Conservation (phyloP, 176 grass and related monocot genomes). For the Cymbopogon citratus region DNA sequence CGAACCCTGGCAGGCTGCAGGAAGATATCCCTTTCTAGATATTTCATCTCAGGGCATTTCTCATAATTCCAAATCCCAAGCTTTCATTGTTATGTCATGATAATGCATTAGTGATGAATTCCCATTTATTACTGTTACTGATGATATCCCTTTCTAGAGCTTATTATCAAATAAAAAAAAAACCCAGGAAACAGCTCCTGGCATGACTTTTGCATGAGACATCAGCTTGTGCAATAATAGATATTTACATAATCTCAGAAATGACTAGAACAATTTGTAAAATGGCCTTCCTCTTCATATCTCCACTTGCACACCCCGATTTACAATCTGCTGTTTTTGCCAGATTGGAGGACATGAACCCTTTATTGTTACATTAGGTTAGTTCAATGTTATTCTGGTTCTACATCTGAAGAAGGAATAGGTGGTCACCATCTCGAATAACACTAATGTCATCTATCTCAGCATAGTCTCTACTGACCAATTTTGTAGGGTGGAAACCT, state of each 20-base stretch:
- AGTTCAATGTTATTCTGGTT: neutral
- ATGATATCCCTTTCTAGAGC: neutral
- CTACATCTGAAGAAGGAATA: constrained; percentile 63
- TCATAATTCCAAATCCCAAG: neutral
- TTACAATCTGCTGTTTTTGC: constrained; percentile 12
- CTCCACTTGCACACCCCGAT: neutral
- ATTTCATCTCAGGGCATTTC: neutral
- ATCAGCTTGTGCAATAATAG: constrained; percentile 7
- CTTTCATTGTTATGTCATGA: neutral
- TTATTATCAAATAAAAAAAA: constrained; percentile 4
- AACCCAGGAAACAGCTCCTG: neutral
- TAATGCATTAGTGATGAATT: neutral
- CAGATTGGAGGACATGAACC: constrained; percentile 5
- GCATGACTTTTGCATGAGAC: constrained; percentile 4
- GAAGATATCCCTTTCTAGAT: neutral
- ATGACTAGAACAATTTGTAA: constrained; percentile 11
- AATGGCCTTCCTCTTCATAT: constrained; percentile 14
- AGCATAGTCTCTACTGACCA: constrained; percentile 66
- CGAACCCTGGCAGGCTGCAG: neutral
- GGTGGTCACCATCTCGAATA: constrained; percentile 80
- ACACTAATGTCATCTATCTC: constrained; percentile 88
- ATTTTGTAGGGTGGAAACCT: constrained; percentile 50
- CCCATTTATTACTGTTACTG: neutral
- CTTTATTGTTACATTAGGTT: constrained; percentile 13
- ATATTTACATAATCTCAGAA: constrained; percentile 27